A percentile compares a stretch with the other conserved stretches of the same genome.
Conservation (phyloP, 768 basidiomycete genomes). For the Sarcodon aspratus region DNA sequence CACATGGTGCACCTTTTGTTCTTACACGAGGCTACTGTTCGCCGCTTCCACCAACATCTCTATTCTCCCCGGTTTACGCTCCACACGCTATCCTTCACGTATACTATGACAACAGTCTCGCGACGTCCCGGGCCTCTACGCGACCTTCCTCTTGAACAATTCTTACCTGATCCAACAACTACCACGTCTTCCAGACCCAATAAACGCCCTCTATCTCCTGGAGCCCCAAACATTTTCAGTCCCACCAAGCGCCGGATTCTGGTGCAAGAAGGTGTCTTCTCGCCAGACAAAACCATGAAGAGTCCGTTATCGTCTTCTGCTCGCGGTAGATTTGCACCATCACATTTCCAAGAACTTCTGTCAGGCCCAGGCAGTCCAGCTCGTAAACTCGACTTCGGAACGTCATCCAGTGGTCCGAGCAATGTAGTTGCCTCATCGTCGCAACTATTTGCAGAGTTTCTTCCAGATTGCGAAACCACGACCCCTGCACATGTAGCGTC, state of each 20-base stretch:
- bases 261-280: conserved; percentile 36
- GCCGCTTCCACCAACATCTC: background rate
- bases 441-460: background rate
- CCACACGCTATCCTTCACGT: background rate
- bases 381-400: conserved; percentile 41
- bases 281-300: conserved; percentile 25
- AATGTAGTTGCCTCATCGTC: background rate
- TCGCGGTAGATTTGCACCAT: conserved; percentile 25
- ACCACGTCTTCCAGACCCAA: conserved; percentile 17
- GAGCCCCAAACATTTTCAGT: conserved; percentile 32
- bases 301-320: conserved; percentile 28
- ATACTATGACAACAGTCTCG: background rate
- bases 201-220: conserved; percentile 58
- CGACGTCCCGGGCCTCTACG: conserved; percentile 37
- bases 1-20: background rate
- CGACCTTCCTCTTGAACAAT: conserved; percentile 49
- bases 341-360: conserved; percentile 32
- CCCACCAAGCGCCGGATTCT: conserved; percentile 64
- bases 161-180: conserved; percentile 25
- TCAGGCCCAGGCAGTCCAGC: conserved; percentile 31
- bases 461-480: background rate
- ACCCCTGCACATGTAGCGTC: background rate
- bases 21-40: background rate
- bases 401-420: conserved; percentile 6
- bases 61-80: background rate